Evolutionary conservation across 345 rosid genomes (phyloP).

Genomic region (Laguncularia racemosa): DNA sequence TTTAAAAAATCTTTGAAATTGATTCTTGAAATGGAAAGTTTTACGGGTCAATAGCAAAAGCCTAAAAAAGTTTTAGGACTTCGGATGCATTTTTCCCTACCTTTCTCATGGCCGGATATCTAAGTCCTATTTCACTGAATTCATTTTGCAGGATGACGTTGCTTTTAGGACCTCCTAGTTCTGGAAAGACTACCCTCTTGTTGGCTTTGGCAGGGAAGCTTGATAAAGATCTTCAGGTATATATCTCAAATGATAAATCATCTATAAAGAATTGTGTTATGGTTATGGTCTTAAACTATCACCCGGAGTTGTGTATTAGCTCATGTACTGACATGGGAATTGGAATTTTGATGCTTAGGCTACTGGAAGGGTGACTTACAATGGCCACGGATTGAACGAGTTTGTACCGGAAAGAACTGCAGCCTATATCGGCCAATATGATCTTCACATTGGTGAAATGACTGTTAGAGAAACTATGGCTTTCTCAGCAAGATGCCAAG

Average conservation of each 20-base stretch:
- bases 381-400: conserved; percentile 31
- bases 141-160: conserved; percentile 44
- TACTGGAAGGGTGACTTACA: conserved; percentile 30
- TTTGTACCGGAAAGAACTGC: conserved; percentile 29
- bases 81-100: background rate
- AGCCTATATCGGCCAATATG: conserved; percentile 37
- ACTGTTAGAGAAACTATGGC: conserved; percentile 41
- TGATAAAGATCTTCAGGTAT: conserved; percentile 47
- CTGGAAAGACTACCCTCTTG: conserved; percentile 77
- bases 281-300: too few species aligned
- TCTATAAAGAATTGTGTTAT: too few species aligned
- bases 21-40: too few species aligned
- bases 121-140: background rate
- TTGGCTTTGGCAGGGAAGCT: conserved; percentile 80
- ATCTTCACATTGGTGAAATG: conserved; percentile 36
- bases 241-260: too few species aligned
- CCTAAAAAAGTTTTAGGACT: too few species aligned
- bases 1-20: too few species aligned
- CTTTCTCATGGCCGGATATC: too few species aligned
- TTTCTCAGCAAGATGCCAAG: conserved; percentile 78
- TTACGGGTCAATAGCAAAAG: too few species aligned
- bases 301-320: too few species aligned
- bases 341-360: background rate
- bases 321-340: too few species aligned
- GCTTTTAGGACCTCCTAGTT: conserved; percentile 83